phyloP scores from a whole-genome alignment of 2,329 filamentous ascomycete genomes.

The Whalleya microplaca region DNA sequence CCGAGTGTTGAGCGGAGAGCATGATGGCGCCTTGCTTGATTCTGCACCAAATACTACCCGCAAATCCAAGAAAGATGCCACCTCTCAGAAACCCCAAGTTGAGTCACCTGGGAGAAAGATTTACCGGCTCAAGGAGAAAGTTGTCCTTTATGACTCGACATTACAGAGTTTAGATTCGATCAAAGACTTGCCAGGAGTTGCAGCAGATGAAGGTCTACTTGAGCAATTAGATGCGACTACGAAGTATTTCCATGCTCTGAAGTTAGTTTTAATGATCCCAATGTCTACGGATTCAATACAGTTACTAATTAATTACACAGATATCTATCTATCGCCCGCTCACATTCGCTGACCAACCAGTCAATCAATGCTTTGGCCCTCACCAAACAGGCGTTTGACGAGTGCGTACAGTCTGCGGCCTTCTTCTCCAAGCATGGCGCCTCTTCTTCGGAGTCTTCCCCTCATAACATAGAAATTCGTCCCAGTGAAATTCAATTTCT shows the following conservation, averaged over 20 bases:
- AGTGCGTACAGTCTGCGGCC: slow-evolving; percentile 57
- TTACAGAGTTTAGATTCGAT: slow-evolving; percentile 89
- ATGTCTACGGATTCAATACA: background rate
- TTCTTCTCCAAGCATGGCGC: slow-evolving; percentile 47
- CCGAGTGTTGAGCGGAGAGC: slow-evolving; percentile 79
- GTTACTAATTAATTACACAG: slow-evolving; percentile 46
- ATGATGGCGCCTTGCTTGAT: slow-evolving; percentile 71
- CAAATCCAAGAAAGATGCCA: slow-evolving; percentile 58
- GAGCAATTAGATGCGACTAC: slow-evolving; percentile 77
- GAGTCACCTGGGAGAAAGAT: slow-evolving; percentile 76
- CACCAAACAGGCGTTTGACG: slow-evolving; percentile 70
- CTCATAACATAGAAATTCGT: slow-evolving; percentile 72
- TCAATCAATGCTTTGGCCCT: slow-evolving; percentile 84
- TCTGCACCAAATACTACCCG: slow-evolving; percentile 49
- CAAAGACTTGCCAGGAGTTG: slow-evolving; percentile 86
- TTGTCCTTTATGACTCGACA: slow-evolving; percentile 88
- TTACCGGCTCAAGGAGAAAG: slow-evolving; percentile 80
- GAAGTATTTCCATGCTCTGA: slow-evolving; percentile 85
- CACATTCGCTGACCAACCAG: slow-evolving; percentile 75
- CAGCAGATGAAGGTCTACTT: slow-evolving; percentile 77
- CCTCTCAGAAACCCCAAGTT: slow-evolving; percentile 43
- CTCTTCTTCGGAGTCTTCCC: slow-evolving; percentile 43
- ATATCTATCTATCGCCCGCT: slow-evolving; percentile 82
- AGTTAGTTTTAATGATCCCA: slow-evolving; percentile 55
- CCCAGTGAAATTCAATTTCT: slow-evolving; percentile 62